Percentiles rank a stretch among this genome's conserved stretches.
Evolutionary conservation across 2,329 filamentous ascomycete species (phyloP).

Genomic region (Ophiostoma sp.): DNA sequence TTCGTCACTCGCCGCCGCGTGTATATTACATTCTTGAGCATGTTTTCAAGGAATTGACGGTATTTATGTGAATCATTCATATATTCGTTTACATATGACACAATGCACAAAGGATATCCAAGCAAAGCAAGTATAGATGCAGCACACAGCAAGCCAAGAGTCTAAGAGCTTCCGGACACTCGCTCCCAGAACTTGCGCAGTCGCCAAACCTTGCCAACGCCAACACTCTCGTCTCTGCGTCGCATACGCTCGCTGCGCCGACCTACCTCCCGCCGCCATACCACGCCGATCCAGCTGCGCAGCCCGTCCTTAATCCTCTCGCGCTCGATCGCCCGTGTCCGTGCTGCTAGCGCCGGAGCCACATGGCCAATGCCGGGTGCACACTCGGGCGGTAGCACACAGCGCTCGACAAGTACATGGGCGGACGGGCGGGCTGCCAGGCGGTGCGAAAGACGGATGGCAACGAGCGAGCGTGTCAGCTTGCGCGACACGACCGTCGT

Average conservation of each 20-base stretch:
- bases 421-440: constrained; percentile 56
- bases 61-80: not conserved
- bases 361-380: constrained; percentile 43
- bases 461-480: constrained; percentile 58
- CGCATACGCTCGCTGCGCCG: constrained; percentile 45
- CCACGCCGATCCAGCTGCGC: constrained; percentile 57
- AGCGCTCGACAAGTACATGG: constrained; percentile 55
- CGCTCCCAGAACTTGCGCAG: constrained; percentile 63
- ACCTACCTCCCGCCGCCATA: constrained; percentile 49
- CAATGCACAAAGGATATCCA: no score
- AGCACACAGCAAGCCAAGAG: not conserved
- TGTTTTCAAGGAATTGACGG: no score
- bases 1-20: no score
- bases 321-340: constrained; percentile 57
- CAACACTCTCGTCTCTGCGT: constrained; percentile 45
- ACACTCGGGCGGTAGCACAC: constrained; percentile 61
- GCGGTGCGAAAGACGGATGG: constrained; percentile 59
- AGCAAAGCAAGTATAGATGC: no score
- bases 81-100: not conserved
- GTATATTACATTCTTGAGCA: no score
- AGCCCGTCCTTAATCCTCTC: constrained; percentile 63
- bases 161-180: constrained; percentile 38
- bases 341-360: constrained; percentile 57
- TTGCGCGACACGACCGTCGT: constrained; percentile 60
- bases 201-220: constrained; percentile 54